A percentile compares a stretch with the other conserved stretches of the same genome.
Conservation (phyloP, 176 grass and related monocot genomes). For the Microstegium vimineum region DNA sequence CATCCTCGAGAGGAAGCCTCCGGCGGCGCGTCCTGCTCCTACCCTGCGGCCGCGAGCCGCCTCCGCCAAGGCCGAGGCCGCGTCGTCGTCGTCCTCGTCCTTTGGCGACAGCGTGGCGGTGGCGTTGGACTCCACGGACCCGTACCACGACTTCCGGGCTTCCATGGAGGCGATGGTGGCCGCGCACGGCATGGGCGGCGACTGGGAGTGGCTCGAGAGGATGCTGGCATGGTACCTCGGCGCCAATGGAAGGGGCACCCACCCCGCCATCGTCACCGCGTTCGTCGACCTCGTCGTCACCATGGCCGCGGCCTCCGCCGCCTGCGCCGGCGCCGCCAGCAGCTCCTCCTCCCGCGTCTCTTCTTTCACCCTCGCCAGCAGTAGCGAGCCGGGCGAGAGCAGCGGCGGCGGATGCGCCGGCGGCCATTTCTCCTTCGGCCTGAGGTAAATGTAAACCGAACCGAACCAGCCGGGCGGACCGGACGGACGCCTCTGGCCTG, state of each 20-base stretch:
- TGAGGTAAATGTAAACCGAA: slow-evolving; percentile 33
- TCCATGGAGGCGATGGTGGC: slow-evolving; percentile 84
- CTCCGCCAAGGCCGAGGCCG: not conserved
- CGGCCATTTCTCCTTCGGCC: slow-evolving; percentile 8
- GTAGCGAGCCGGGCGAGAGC: slow-evolving; percentile 14
- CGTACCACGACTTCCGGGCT: slow-evolving; percentile 67
- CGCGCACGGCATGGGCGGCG: slow-evolving; percentile 45
- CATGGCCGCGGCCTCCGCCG: not conserved
- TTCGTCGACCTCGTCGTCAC: slow-evolving; percentile 68
- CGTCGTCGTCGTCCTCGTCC: not conserved
- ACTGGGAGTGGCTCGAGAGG: slow-evolving; percentile 77
- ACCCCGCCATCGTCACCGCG: slow-evolving; percentile 56
- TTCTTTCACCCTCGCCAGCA: slow-evolving; percentile 33
- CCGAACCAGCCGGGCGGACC: not conserved
- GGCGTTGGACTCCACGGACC: slow-evolving; percentile 61
- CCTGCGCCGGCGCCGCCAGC: too few relatives aligned
- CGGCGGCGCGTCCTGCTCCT: not conserved
- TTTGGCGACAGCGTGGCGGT: slow-evolving; percentile 48
- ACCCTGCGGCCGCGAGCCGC: not conserved
- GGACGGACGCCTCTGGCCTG: not conserved
- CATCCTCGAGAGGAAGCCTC: slow-evolving; percentile 47
- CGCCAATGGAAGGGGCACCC: slow-evolving; percentile 51
- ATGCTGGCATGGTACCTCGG: slow-evolving; percentile 80
- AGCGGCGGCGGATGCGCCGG: slow-evolving; percentile 6
- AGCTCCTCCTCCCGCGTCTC: slow-evolving; percentile 27